phyloP scores from a whole-genome alignment of 768 basidiomycete genomes.

The Termitomyces sp. region DNA sequence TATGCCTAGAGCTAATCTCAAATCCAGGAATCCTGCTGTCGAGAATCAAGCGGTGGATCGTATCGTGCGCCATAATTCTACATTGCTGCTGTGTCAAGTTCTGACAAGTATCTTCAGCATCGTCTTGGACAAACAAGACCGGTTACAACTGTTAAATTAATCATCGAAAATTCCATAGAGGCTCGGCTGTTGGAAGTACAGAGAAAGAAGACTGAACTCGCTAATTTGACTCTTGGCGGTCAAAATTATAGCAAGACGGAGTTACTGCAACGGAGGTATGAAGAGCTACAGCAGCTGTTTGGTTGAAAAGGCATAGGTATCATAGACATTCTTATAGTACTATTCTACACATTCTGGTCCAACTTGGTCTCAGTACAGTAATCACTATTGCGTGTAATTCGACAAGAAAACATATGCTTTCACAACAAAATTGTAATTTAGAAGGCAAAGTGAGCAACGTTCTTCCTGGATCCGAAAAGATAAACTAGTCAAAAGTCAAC shows the following conservation, averaged over 20 bases:
- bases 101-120: constrained; percentile 49
- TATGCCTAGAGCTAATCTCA: neutral
- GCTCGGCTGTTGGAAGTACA: constrained; percentile 90
- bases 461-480: constrained; percentile 67
- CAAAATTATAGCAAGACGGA: constrained; percentile 86
- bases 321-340: constrained; percentile 22
- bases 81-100: neutral
- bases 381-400: constrained; percentile 9
- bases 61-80: constrained; percentile 54
- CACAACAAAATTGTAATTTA: constrained; percentile 25
- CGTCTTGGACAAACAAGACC: constrained; percentile 92
- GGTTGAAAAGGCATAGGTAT: constrained; percentile 27
- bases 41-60: constrained; percentile 98
- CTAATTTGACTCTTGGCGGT: constrained; percentile 85
- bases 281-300: constrained; percentile 79
- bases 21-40: constrained; percentile 87
- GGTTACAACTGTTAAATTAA: constrained; percentile 87
- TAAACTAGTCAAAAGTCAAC: constrained; percentile 39
- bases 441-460: constrained; percentile 71
- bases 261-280: constrained; percentile 79
- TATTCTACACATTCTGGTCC: constrained; percentile 18
- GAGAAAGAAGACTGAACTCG: constrained; percentile 88
- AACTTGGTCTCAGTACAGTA: constrained; percentile 15
- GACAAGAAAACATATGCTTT: neutral
- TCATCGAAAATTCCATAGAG: constrained; percentile 94